phyloP scores from a whole-genome alignment of 352 stramenopile genomes.

The Nothophytophthora sp. region DNA sequence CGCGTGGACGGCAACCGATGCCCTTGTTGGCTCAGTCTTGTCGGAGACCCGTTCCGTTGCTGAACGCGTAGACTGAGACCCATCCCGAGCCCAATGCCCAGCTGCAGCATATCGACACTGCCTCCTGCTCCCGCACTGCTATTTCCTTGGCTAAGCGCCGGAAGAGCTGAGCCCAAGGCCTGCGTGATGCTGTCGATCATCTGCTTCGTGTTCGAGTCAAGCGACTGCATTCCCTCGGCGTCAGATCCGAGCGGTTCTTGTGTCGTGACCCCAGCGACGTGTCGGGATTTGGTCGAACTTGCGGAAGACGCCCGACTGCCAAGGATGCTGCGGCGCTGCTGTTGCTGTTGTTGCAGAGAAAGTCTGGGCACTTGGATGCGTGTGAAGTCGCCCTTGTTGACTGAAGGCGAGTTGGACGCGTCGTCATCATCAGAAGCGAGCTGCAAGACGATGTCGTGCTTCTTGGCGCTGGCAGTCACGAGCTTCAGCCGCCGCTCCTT shows the following conservation, averaged over 20 bases:
- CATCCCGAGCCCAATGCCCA: slow-evolving; percentile 89
- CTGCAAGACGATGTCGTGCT: slow-evolving; percentile 56
- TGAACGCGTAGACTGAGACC: slow-evolving; percentile 82
- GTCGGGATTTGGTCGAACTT: slow-evolving; percentile 21
- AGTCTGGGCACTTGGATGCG: slow-evolving; percentile 62
- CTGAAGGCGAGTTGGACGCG: neutral
- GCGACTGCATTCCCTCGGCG: neutral
- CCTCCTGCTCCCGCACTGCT: slow-evolving; percentile 16
- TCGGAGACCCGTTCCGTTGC: slow-evolving; percentile 32
- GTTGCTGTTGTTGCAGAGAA: slow-evolving; percentile 29
- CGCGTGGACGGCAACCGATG: slow-evolving; percentile 10
- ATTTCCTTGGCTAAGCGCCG: slow-evolving; percentile 19
- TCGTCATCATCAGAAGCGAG: slow-evolving; percentile 14
- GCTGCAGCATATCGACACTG: slow-evolving; percentile 69
- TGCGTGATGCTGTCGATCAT: slow-evolving; percentile 80
- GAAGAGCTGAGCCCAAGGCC: slow-evolving; percentile 57
- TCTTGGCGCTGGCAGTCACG: slow-evolving; percentile 60
- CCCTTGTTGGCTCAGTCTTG: slow-evolving; percentile 3
- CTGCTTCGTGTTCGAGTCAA: slow-evolving; percentile 60
- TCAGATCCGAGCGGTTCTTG: slow-evolving; percentile 1
- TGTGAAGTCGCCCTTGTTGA: slow-evolving; percentile 32
- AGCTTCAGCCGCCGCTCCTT: slow-evolving; percentile 55
- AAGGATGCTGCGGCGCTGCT: slow-evolving; percentile 4
- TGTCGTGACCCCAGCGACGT: slow-evolving; percentile 2
- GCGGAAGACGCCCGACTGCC: slow-evolving; percentile 16